Evolutionary conservation across 345 rosid genomes (phyloP).

Genomic region (Dovyalis caffra): DNA sequence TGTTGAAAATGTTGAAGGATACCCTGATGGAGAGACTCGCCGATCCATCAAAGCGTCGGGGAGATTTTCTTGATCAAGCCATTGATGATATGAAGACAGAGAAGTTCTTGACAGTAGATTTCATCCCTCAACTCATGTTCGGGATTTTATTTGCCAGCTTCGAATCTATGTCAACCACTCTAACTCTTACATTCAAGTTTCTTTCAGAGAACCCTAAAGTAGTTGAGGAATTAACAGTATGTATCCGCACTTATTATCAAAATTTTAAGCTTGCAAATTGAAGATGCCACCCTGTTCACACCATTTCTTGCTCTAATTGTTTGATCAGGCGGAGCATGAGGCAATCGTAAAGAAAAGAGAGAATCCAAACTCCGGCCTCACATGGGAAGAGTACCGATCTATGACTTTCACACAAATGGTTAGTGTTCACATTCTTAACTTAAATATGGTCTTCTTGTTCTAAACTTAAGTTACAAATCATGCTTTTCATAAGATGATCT

Average conservation of each 20-base stretch:
- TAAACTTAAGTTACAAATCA: too few relatives aligned
- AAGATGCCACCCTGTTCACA: background rate
- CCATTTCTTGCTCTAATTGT: background rate
- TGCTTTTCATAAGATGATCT: background rate
- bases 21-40: constrained; percentile 18
- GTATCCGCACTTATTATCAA: background rate
- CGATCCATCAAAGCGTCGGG: constrained; percentile 7
- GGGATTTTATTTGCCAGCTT: constrained; percentile 19
- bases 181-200: constrained; percentile 26
- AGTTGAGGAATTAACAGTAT: constrained; percentile 32
- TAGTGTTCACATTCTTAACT: background rate
- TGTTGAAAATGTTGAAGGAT: background rate
- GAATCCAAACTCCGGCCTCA: constrained; percentile 10
- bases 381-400: constrained; percentile 5
- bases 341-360: constrained; percentile 4
- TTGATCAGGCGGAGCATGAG: constrained; percentile 31
- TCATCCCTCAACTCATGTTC: constrained; percentile 23
- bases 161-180: constrained; percentile 11
- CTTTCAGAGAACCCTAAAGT: constrained; percentile 34
- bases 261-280: background rate
- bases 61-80: constrained; percentile 26
- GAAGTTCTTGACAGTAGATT: constrained; percentile 30
- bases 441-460: background rate
- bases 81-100: constrained; percentile 23
- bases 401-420: constrained; percentile 33